Evolutionary conservation across 768 basidiomycete genomes (phyloP), one percentile per base, ranked within the genome.

Genomic region (Russula ochroleuca): DNA sequence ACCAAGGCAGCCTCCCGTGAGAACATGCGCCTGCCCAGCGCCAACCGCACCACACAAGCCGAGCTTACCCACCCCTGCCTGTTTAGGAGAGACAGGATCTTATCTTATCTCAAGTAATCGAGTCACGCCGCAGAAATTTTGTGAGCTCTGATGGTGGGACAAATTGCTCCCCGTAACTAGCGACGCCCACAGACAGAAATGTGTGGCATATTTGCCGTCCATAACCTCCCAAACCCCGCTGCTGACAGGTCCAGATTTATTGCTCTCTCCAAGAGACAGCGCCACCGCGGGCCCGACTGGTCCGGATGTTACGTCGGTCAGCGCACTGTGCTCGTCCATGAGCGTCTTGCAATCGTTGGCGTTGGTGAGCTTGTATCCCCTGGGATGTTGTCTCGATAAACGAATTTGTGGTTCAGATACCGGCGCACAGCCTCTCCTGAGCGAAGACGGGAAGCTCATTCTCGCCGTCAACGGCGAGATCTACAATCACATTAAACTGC

Each of bases 401-500:
- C 8, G n/a, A 55, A 3, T 57, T 37, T 33, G 25, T 11, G 38
- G 45, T 41, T 33, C 70, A 98, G 96, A 98, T 72, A 88, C 94
- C 41, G 97, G 97, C 66, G 97, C 97, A 21, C 97, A 99, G 73
- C 97, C 97, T 15, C 81, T 99, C 50, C 75, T 87, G 61, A 94
- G 89, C 76, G 84, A 91, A 25, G 93, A 98, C 68, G 89, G 86
- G 58, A 90, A 88, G 69, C 71, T 86, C 66, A 83, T 88, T 68
- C 87, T 99, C 59, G 85, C 90, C 62, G 97, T 99, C 72, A 99
- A 99, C 75, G 97, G 97, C 57, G 97, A 99, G 77, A 98, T 99
- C 71, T 99, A 99, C 82, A 99, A 98, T 80, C 93, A 98, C 73
- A 76, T 91, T 60, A 81, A 87, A 19, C 84, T 98, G 57, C 84